phyloP scores from a whole-genome alignment of 2,329 filamentous ascomycete genomes.

The Coniella lustricola region DNA sequence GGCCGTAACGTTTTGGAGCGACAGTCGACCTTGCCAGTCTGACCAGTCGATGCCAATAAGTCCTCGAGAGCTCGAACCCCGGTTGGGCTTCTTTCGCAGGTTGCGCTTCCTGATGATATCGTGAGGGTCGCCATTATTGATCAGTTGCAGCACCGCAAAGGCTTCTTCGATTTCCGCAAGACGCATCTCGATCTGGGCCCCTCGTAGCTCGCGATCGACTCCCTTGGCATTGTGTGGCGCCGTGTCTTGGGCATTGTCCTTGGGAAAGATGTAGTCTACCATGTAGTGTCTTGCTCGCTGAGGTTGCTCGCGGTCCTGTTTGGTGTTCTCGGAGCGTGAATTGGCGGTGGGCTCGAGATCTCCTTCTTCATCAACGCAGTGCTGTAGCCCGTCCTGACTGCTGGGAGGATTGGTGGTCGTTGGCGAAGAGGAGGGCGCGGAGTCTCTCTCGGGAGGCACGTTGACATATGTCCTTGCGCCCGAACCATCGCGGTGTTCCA shows the following conservation, averaged over 20 bases:
- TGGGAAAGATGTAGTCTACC: conserved; percentile 58
- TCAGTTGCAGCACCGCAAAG: conserved; percentile 46
- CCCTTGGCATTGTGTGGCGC: conserved; percentile 50
- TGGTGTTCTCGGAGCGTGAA: too few species aligned
- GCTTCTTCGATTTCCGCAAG: conserved; percentile 60
- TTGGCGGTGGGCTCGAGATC: conserved; percentile 4
- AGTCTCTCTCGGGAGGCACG: conserved; percentile 35
- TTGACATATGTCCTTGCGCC: conserved; percentile 56
- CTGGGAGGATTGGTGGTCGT: conserved; percentile 18
- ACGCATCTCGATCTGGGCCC: conserved; percentile 55
- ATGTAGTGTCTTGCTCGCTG: conserved; percentile 34
- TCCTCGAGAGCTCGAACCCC: conserved; percentile 52
- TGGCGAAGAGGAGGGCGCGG: conserved; percentile 7
- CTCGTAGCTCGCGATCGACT: conserved; percentile 52
- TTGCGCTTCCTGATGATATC: conserved; percentile 41
- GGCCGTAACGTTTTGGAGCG: conserved; percentile 50
- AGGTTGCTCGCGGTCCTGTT: conserved; percentile 21
- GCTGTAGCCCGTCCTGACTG: conserved; percentile 20
- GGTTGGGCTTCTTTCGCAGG: conserved; percentile 48
- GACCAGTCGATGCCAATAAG: conserved; percentile 49
- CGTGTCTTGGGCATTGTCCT: conserved; percentile 44
- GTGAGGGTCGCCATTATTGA: conserved; percentile 47
- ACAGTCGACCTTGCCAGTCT: conserved; percentile 49
- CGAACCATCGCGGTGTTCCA: conserved; percentile 60
- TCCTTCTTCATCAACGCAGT: conserved; percentile 14